Conservation (phyloP, 352 stramenopile species). For the Globisporangium orthogonon region DNA sequence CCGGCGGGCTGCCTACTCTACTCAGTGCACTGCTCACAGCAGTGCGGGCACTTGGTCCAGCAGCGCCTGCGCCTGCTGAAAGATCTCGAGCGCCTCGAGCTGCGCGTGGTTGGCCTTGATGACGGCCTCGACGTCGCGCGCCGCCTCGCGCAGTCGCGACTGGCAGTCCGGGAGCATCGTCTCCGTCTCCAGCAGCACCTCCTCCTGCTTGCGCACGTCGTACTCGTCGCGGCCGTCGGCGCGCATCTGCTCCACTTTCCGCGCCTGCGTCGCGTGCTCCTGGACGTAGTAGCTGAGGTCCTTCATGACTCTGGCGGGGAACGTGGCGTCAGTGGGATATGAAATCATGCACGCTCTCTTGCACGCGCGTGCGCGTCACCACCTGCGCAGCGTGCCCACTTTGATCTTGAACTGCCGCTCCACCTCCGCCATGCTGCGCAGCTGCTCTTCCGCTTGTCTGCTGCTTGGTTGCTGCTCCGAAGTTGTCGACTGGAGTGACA, state of each 20-base stretch:
- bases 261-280: constrained; percentile 47
- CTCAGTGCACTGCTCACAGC: constrained; percentile 5
- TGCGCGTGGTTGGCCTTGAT: constrained; percentile 32
- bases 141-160: constrained; percentile 52
- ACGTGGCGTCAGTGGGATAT: too few species aligned
- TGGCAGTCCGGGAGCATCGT: constrained; percentile 79
- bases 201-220: constrained; percentile 76
- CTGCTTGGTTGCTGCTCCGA: too few species aligned
- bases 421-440: constrained; percentile 36
- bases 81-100: constrained; percentile 25
- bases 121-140: constrained; percentile 46
- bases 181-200: constrained; percentile 76
- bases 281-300: constrained; percentile 80
- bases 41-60: constrained; percentile 31
- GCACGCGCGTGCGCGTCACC: not conserved
- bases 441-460: not conserved
- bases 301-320: constrained; percentile 56
- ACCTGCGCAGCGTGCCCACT: constrained; percentile 69
- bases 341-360: too few species aligned
- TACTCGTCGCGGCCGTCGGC: constrained; percentile 48
- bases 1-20: not conserved
- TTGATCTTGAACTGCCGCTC: constrained; percentile 82
- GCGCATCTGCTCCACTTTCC: constrained; percentile 67
- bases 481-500: not conserved
- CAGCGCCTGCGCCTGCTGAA: constrained; percentile 45